Base-by-base conservation (phyloP, 2,329 filamentous ascomycete species). In the Aspergillus luchuensis region DNA sequence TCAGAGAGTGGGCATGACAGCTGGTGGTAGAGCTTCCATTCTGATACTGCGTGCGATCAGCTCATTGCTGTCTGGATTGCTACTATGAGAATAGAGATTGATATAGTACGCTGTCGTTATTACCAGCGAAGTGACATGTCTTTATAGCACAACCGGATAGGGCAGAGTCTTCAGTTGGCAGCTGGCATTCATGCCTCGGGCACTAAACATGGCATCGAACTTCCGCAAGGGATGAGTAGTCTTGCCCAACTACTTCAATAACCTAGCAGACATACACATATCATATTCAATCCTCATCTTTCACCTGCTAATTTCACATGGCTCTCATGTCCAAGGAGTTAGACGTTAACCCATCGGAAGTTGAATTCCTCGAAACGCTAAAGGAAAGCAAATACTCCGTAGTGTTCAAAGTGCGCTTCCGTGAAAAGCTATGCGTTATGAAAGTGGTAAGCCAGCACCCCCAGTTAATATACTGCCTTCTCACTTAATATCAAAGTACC, bases 401-500 rank as follows among this genome's bases (percentile, higher is more conserved):
- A 6, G 39, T 43, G 3, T 43, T 43, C 39, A 43, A 43, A 43
- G 39, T 43, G 15, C 39, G 17, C 4, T 43, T 43, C n/a, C 15
- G 3, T 8, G 39, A 19, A 1, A 19, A 1, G 17, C 17, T 19
- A 43, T 43, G 39, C 3, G n/a, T 43, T 7, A 19, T 43, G 39
- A 43, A 43, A 17, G 39, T 43, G 39, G 39, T 43, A 43, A 43
- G 15, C 17, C 6, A 17, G 8, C 17, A 17, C 17, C 17, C n/a
- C 10, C 39, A 8, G 11, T n/a, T 2, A 8, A 6, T 43, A 28
- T 17, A 43, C 39, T 43, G n/a, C n/a, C n/a, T 19, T 43, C 7
- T 43, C 38, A 30, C 28, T 30, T 11, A 11, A 4, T 1, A 30
- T 30, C 4, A 30, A 30, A 66, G 66, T 67, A 65, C 7, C 66